Evolutionary conservation across 441 rosid genomes (phyloP), one percentile per base, ranked within the genome.

Genomic region (Erodium trifolium): DNA sequence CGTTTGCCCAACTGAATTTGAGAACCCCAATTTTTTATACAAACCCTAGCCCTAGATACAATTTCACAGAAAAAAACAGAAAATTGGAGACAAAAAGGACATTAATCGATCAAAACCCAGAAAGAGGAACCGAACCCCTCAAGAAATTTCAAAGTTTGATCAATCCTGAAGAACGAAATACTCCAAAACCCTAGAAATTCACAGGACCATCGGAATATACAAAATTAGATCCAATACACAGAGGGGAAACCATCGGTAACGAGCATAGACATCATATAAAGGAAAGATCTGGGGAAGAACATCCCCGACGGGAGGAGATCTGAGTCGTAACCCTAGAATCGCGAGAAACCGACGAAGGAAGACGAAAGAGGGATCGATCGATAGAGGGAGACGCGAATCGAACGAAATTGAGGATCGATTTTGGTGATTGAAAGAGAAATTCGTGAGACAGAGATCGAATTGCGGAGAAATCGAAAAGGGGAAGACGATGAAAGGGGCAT

Each of bases 301-400:
- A 14, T n/a, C 18, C 57, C 4, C 16, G 57, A 12, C 14, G 4
- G 57, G 57, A 51, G 57, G 57, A 51, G 57, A 51, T 51, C 57
- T 51, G 57, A 51, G 57, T n/a, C 57, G 16, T 12, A 51, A 51
- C 57, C 57, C 57, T 51, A 51, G 57, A 51, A 66, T 53, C n/a
- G 68, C 31, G 63, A 39, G 66, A 16, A 75, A 45, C 70, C 17
- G 71, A 71, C 62, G 66, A 72, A 70, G 45, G 68, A 31, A 18
- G 43, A 16, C 65, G 64, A 81, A 75, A 77, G 70, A 73, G 76
- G 72, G 73, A 78, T 75, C 79, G 41, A 84, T 79, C 67, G 82
- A 71, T 71, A 71, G 80, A 74, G 68, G 1, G 47, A n/a, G 69
- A 41, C 16, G 5, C 72, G 70, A 78, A 77, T 74, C 70, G 67